A percentile compares a stretch with the other conserved stretches of the same genome.
Evolutionary conservation across 768 basidiomycete species (phyloP).

Genomic region (Nidula microcarpa): DNA sequence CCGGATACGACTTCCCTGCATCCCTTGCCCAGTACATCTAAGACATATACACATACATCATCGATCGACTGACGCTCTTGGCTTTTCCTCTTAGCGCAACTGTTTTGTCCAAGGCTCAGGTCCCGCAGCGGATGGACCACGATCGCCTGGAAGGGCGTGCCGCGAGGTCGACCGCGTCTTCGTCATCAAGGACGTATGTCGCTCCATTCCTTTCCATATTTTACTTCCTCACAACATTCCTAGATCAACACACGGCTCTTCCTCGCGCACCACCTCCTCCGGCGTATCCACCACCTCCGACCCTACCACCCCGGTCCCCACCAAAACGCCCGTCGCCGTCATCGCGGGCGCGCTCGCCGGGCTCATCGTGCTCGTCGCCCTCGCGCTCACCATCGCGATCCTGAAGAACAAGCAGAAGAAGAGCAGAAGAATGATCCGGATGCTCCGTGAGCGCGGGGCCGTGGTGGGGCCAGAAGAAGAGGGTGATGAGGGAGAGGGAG

Average conservation of each 20-base stretch:
- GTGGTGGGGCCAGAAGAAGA: background rate
- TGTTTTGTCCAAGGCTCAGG: too few relatives aligned
- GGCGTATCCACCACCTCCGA: background rate
- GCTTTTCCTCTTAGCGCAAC: too few relatives aligned
- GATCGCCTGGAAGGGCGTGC: too few relatives aligned
- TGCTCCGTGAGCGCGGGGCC: background rate
- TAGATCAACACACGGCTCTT: background rate
- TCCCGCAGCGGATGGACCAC: too few relatives aligned
- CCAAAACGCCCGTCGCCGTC: conserved; percentile 1
- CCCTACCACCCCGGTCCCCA: background rate
- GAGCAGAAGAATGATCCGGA: background rate
- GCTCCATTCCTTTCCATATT: too few relatives aligned
- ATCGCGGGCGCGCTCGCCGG: conserved; percentile 1
- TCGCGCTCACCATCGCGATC: background rate
- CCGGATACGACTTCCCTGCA: too few relatives aligned
- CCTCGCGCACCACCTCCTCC: background rate
- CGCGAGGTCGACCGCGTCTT: too few relatives aligned
- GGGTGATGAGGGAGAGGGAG: background rate
- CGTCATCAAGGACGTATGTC: too few relatives aligned
- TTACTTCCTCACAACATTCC: too few relatives aligned
- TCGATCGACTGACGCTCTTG: too few relatives aligned
- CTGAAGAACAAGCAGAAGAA: background rate
- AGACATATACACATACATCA: too few relatives aligned
- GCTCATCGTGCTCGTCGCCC: background rate
- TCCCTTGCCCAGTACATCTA: too few relatives aligned